Evolutionary conservation across 306 rosid species (phyloP).

Genomic region (Cicer judaicum): DNA sequence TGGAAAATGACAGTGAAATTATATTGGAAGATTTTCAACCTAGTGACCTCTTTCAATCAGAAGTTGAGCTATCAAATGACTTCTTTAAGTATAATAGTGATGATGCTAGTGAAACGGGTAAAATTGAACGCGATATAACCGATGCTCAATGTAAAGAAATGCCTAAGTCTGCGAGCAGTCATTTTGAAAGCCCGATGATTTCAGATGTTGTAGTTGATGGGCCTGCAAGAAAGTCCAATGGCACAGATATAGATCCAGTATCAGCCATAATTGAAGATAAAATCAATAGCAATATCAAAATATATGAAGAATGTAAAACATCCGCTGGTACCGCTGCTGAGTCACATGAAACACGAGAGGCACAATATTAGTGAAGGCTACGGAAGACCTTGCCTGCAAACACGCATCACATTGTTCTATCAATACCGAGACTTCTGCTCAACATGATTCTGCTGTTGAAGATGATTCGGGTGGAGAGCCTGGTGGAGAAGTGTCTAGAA

Average conservation of each 20-base stretch:
- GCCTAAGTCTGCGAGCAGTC: slow-evolving; percentile 41
- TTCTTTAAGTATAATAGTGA: slow-evolving; percentile 37
- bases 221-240: no score
- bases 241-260: not conserved
- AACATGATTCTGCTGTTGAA: no score
- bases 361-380: no score
- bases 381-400: no score
- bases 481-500: slow-evolving; percentile 35
- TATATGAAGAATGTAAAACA: slow-evolving; percentile 42
- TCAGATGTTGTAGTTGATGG: no score
- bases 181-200: no score
- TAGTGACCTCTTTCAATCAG: slow-evolving; percentile 39
- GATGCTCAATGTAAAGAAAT: slow-evolving; percentile 44
- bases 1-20: slow-evolving; percentile 41
- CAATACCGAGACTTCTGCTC: no score
- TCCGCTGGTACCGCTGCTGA: slow-evolving; percentile 36
- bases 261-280: slow-evolving; percentile 45
- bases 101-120: slow-evolving; percentile 39
- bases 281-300: slow-evolving; percentile 39
- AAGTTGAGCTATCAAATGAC: slow-evolving; percentile 42
- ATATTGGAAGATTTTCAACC: slow-evolving; percentile 40
- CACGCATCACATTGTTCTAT: no score
- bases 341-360: slow-evolving; percentile 13
- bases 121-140: slow-evolving; percentile 39
- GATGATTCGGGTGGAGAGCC: not conserved